Evolutionary conservation across 306 rosid species (phyloP).

Genomic region (Inga leiocalycina): DNA sequence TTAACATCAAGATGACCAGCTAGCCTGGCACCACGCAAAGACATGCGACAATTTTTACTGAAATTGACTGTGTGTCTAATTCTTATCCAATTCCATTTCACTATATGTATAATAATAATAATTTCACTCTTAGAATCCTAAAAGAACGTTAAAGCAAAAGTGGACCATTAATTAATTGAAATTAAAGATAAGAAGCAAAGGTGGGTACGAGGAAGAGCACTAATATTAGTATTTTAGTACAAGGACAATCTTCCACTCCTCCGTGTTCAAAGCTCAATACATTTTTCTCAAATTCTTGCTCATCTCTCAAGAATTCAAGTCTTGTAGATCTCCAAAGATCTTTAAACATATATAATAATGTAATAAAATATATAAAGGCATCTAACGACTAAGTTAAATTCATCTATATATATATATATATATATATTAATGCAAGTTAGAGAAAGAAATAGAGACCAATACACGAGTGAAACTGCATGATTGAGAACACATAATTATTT

Average conservation of each 20-base stretch:
- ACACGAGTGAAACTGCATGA: background rate
- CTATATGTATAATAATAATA: background rate
- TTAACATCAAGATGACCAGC: background rate
- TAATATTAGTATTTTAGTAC: background rate
- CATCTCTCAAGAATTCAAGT: background rate
- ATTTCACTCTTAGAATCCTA: background rate
- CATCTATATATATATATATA: background rate
- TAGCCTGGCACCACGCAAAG: background rate
- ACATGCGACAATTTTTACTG: background rate
- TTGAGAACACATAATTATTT: background rate
- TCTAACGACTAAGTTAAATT: background rate
- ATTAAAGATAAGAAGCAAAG: background rate
- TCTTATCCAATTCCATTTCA: background rate
- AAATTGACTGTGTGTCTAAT: background rate
- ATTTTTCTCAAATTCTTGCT: background rate
- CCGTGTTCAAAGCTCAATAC: slow-evolving; percentile 40
- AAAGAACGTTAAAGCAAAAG: background rate
- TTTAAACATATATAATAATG: background rate
- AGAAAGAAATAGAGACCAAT: background rate
- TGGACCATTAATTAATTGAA: background rate
- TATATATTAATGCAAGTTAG: background rate
- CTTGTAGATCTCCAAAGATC: background rate
- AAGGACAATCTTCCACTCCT: slow-evolving; percentile 36
- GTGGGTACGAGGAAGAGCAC: slow-evolving; percentile 5
- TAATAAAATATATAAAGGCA: background rate